Evolutionary conservation across 768 basidiomycete genomes (phyloP), one percentile per base, ranked within the genome.

Genomic region (Termitomyces sp.): DNA sequence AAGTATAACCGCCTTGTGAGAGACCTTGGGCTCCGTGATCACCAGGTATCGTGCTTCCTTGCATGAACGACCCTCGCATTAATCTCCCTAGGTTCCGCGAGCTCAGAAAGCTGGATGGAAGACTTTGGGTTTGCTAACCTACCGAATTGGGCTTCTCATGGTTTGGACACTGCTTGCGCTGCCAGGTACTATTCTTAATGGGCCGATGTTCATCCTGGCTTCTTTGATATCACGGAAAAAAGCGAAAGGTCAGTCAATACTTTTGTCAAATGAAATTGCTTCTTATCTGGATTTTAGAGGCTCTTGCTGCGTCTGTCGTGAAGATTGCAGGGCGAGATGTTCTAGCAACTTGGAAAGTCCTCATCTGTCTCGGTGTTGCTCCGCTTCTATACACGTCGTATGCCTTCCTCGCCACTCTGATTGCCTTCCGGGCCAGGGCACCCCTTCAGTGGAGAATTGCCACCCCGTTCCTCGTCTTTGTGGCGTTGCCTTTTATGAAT

Each of bases 251-350:
- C 2, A 23, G 51, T 41, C 26, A 54, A 40, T 14, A 19, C 0
- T 33, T 11, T 28, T 42, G 40, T 37, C 17, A 19, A 17, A n/a
- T 43, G 31, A 44, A 12, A 42, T 26, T 17, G 10, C 41, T 42
- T 21, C 41, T 42, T 21, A 53, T 26, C 19, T 50, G 49, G 38
- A 37, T 44, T 58, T 6, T 17, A 97, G 95, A 94, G 81, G 96
- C 96, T 6, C 86, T 98, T 57, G 96, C 96, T 31, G 94, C 89
- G 2, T 98, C 95, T 8, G 84, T 83, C 4, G 96, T 98, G 68
- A 98, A 98, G 73, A 85, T 98, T 51, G 91, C 91, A 19, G 96
- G 87, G n/a, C 82, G 91, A 41, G 96, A 98, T 64, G 96, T 98
- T n/a, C 76, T 98, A 17, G 94, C 93, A 0, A 94, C 94, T 5